phyloP scores from a whole-genome alignment of 2,329 filamentous ascomycete genomes.

The Waltergamsia citrina region DNA sequence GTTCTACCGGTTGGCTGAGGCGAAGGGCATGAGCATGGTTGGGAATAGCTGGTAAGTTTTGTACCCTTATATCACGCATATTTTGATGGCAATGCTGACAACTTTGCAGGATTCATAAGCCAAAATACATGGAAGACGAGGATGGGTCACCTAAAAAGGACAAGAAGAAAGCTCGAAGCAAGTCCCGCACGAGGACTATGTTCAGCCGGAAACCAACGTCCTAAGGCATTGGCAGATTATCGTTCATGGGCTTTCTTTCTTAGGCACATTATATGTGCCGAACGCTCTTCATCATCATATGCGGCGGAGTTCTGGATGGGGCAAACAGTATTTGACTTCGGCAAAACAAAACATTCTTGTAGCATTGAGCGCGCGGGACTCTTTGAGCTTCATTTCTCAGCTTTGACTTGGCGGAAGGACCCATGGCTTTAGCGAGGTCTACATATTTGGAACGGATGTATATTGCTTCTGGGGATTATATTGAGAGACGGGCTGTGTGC shows the following conservation, averaged over 20 bases:
- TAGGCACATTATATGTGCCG: no score
- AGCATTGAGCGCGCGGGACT: slow-evolving; percentile 1
- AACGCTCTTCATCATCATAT: slow-evolving; percentile 1
- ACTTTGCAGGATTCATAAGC: slow-evolving; percentile 86
- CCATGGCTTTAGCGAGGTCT: no score
- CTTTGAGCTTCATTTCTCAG: not conserved
- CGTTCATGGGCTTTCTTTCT: no score
- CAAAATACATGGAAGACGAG: slow-evolving; percentile 73
- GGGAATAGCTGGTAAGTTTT: slow-evolving; percentile 87
- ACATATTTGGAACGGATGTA: no score
- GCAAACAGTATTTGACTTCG: not conserved
- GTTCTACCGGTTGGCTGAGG: slow-evolving; percentile 83
- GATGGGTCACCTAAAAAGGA: slow-evolving; percentile 30
- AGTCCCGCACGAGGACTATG: slow-evolving; percentile 65
- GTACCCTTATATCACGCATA: no score
- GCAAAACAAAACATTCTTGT: not conserved
- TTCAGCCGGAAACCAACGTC: slow-evolving; percentile 42
- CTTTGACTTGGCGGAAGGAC: not conserved
- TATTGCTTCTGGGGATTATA: not conserved
- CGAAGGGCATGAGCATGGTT: slow-evolving; percentile 93
- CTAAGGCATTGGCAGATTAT: slow-evolving; percentile 2
- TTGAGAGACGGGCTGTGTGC: not conserved
- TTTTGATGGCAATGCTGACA: no score
- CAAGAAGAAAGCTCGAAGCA: slow-evolving; percentile 61
- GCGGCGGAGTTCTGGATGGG: slow-evolving; percentile 1